phyloP scores from a whole-genome alignment of 2,329 filamentous ascomycete genomes.

The Alternaria sp. region DNA sequence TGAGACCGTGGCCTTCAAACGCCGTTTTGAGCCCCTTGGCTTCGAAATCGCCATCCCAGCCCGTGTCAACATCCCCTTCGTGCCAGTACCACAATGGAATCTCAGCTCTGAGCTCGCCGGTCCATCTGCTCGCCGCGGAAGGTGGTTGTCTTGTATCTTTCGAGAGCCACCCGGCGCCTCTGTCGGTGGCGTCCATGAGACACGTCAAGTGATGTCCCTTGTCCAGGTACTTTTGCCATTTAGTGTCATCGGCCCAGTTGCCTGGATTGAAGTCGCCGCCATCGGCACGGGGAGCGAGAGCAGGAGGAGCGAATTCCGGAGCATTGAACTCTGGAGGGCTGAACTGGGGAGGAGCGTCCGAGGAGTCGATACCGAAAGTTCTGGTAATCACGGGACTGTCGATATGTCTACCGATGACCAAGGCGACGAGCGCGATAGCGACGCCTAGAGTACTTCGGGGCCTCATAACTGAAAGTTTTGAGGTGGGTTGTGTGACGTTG shows the following conservation, averaged over 20 bases:
- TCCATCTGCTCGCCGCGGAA: constrained; percentile 27
- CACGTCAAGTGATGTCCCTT: constrained; percentile 22
- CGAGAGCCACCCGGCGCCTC: constrained; percentile 17
- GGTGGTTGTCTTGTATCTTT: constrained; percentile 16
- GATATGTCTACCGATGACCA: background rate
- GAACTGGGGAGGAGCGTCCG: background rate
- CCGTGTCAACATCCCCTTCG: background rate
- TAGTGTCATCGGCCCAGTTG: constrained; percentile 1
- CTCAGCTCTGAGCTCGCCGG: constrained; percentile 20
- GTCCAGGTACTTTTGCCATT: constrained; percentile 16
- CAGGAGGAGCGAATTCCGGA: background rate
- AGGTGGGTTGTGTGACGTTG: background rate
- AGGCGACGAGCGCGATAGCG: background rate
- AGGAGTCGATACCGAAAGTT: background rate
- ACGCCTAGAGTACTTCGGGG: background rate
- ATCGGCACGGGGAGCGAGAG: background rate
- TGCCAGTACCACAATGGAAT: constrained; percentile 22
- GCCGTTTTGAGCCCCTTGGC: constrained; percentile 3
- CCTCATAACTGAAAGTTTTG: background rate
- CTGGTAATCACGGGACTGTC: background rate
- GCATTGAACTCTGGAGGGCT: background rate
- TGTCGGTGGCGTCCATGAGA: constrained; percentile 25
- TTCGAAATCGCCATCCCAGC: constrained; percentile 11
- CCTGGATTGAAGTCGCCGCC: constrained; percentile 8
- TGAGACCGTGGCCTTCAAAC: constrained; percentile 13